Conservation (phyloP, 768 basidiomycete species). For the Termitomyces titanicus region DNA sequence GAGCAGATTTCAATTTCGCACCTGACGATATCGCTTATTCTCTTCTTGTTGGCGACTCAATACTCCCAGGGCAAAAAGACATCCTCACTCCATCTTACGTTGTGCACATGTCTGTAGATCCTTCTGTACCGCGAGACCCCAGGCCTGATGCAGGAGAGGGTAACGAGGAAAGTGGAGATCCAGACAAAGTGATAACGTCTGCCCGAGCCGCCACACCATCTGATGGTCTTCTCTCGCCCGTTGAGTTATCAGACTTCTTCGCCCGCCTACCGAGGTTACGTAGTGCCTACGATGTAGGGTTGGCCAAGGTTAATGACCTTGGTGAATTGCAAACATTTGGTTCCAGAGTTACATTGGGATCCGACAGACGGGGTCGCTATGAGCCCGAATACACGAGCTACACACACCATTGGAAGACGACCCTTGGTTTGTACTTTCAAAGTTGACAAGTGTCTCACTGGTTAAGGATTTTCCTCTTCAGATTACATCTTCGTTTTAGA, state of each 20-base stretch:
- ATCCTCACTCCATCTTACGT: constrained; percentile 61
- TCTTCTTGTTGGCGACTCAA: constrained; percentile 58
- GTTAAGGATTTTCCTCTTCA: constrained; percentile 22
- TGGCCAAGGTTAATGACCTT: constrained; percentile 14
- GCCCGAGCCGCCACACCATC: constrained; percentile 53
- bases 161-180: constrained; percentile 53
- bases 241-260: constrained; percentile 54
- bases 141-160: constrained; percentile 33
- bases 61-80: constrained; percentile 53
- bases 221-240: constrained; percentile 68
- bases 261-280: constrained; percentile 32
- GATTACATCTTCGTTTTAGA: constrained; percentile 89
- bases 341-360: constrained; percentile 35
- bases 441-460: background rate
- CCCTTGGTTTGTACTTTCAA: constrained; percentile 51
- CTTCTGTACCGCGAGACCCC: constrained; percentile 35
- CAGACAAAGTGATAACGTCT: constrained; percentile 70
- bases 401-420: constrained; percentile 82
- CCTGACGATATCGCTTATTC: constrained; percentile 84
- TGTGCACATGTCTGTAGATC: constrained; percentile 68
- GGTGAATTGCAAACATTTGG: constrained; percentile 42
- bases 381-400: constrained; percentile 90
- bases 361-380: constrained; percentile 46
- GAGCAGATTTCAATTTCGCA: constrained; percentile 83
- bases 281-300: constrained; percentile 70